These are phyloP conservation scores for Trichoderma endophyticum DNA, from an alignment of 2,329 filamentous ascomycete genomes.

Conservation along the genomic window DNA sequence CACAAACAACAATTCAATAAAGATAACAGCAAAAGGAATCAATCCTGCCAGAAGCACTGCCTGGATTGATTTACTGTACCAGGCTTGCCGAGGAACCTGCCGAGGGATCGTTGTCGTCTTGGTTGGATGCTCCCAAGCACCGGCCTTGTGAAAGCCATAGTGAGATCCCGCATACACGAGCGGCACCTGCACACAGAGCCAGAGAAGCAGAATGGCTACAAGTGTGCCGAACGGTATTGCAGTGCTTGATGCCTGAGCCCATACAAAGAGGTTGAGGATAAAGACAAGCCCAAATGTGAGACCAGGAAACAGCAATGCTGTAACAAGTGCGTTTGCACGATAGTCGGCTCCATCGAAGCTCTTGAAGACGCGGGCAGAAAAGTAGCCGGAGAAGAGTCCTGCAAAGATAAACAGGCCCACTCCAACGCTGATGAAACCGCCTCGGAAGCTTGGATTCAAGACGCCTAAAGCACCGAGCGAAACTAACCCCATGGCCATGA, in stretches of 20 bases:
- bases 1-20: slow-evolving; percentile 82
- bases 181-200: slow-evolving; percentile 82
- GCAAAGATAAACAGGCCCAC: slow-evolving; percentile 80
- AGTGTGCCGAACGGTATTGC: slow-evolving; percentile 81
- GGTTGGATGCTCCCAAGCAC: slow-evolving; percentile 76
- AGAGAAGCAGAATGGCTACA: slow-evolving; percentile 67
- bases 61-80: slow-evolving; percentile 66
- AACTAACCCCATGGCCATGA: slow-evolving; percentile 73
- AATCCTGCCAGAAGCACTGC: slow-evolving; percentile 70
- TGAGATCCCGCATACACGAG: slow-evolving; percentile 79
- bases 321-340: slow-evolving; percentile 72
- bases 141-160: slow-evolving; percentile 66
- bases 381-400: slow-evolving; percentile 82
- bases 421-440: slow-evolving; percentile 81
- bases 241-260: slow-evolving; percentile 84
- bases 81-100: slow-evolving; percentile 70
- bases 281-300: slow-evolving; percentile 72
- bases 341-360: slow-evolving; percentile 76
- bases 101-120: slow-evolving; percentile 70
- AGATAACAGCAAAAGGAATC: slow-evolving; percentile 81
- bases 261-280: slow-evolving; percentile 82
- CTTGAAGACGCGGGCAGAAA: slow-evolving; percentile 77
- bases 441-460: slow-evolving; percentile 83
- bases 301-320: slow-evolving; percentile 75
- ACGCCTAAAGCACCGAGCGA: slow-evolving; percentile 71